Percentiles rank a stretch among this genome's conserved stretches.
These are phyloP conservation scores for Phellopilus nigrolimitatus DNA, from an alignment of 1,284 basidiomycete species.

Conservation along the genomic window DNA sequence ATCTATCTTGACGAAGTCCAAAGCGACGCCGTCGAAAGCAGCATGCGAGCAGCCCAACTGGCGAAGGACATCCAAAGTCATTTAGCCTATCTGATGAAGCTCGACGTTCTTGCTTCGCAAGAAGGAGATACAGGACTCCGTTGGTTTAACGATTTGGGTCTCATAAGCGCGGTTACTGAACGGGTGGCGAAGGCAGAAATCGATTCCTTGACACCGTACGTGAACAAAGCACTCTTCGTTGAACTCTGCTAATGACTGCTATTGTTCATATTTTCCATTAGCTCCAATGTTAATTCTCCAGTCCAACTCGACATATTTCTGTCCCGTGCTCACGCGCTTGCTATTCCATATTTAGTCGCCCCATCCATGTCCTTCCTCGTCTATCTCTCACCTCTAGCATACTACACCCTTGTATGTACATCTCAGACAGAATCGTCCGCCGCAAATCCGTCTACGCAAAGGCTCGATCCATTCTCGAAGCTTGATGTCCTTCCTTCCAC, in stretches of 20 bases:
- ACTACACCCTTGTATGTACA: conserved; percentile 53
- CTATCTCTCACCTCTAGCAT: conserved; percentile 61
- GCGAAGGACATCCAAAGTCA: conserved; percentile 47
- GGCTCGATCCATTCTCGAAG: conserved; percentile 25
- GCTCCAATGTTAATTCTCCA: conserved; percentile 19
- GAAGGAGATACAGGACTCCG: conserved; percentile 60
- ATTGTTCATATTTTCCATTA: not conserved
- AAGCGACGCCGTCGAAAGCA: conserved; percentile 47
- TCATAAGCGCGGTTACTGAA: conserved; percentile 45
- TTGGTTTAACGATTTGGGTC: conserved; percentile 68
- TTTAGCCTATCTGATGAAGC: conserved; percentile 63
- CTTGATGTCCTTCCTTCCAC: conserved; percentile 50
- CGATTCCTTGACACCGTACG: conserved; percentile 47
- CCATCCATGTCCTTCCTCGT: conserved; percentile 69
- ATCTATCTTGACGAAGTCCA: conserved; percentile 58
- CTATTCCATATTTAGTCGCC: conserved; percentile 59
- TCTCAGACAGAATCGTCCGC: conserved; percentile 16
- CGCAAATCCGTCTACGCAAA: not conserved
- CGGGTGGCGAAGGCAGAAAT: conserved; percentile 51
- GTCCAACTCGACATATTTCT: conserved; percentile 66
- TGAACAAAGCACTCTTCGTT: conserved; percentile 19
- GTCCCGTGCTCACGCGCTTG: conserved; percentile 56
- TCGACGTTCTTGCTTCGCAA: conserved; percentile 56
- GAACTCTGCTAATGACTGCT: not conserved
- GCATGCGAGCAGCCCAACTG: conserved; percentile 43